Evolutionary conservation across 2,329 filamentous ascomycete genomes (phyloP), one percentile per base, ranked within the genome.

Genomic region (Laburnicola sp.): DNA sequence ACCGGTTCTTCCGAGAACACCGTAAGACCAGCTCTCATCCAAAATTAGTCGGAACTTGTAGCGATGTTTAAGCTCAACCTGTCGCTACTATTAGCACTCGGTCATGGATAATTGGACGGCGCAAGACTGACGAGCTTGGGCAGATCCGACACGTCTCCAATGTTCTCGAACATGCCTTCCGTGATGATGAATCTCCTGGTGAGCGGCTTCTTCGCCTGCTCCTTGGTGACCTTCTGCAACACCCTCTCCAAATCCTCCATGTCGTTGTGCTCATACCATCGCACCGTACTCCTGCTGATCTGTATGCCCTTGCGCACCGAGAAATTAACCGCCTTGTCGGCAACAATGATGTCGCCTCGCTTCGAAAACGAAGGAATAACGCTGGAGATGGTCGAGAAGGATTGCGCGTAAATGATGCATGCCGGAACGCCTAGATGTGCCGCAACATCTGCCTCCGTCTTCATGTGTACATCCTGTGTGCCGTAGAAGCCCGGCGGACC

Each of bases 21-120:
- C 95, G 70, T 97, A 99, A 1, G 92, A 97, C 87, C 90, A 96
- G 1, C 92, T 96, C 78, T 99, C 94, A 72, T 99, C 94, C 32
- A 99, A 85, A 59, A 97, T 96, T 50, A 99, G 84, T 64, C 94
- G 91, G 79, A 97, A 99, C 77, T 97, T 99, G 82, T 97, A 97
- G 72, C 88, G 89, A 62, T 92, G 86, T 76, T 97, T 97, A 62
- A 99, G 81, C 71, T 96, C 93, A 57, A 97, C 81, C 87, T 90
- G 59, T 3, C 22, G 4, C 3, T 11, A 25, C 16, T 5, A 49
- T 64, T 44, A 62, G 56, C 32, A 45, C 23, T 21, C 11, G 10
- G 27, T 22, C 9, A 2, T 11, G 23, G 25, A 10, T 6, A 22
- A 11, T 27, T 37, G 6, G 30, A n/a, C 9, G 3, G 22, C 7